phyloP scores from a whole-genome alignment of 305 asterid species.

The Solanum chacoense region DNA sequence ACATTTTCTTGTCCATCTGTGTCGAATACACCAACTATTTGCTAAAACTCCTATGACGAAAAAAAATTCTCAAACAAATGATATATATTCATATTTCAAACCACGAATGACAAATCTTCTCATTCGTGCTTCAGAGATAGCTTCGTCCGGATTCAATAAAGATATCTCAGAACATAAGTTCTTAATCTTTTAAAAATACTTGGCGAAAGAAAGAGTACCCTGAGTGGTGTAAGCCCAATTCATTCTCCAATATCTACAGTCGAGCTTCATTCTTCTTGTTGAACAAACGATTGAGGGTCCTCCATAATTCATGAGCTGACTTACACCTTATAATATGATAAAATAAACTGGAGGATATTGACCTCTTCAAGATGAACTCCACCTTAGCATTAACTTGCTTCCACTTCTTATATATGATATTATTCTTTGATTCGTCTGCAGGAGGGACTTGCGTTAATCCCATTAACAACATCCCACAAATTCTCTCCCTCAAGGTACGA shows the following conservation, averaged over 20 bases:
- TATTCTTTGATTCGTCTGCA: neutral
- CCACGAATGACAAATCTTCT: neutral
- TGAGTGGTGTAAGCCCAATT: neutral
- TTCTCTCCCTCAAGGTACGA: neutral
- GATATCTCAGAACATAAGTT: too few species aligned
- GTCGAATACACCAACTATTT: neutral
- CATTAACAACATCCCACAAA: neutral
- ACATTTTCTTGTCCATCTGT: too few species aligned
- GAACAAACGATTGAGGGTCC: neutral
- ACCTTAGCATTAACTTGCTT: neutral
- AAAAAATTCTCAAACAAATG: neutral
- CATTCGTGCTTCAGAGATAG: neutral
- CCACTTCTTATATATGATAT: neutral
- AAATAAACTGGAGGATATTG: neutral
- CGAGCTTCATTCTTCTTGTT: too few species aligned
- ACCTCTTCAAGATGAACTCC: neutral
- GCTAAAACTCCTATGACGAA: neutral
- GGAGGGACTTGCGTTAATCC: neutral
- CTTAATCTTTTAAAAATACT: neutral
- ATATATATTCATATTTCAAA: too few species aligned
- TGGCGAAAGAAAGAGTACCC: neutral
- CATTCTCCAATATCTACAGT: neutral
- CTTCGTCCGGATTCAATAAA: too few species aligned
- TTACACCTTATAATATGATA: neutral
- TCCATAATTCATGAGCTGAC: neutral